Base-by-base conservation (phyloP, 805 yeast species). In the Candida pini region DNA sequence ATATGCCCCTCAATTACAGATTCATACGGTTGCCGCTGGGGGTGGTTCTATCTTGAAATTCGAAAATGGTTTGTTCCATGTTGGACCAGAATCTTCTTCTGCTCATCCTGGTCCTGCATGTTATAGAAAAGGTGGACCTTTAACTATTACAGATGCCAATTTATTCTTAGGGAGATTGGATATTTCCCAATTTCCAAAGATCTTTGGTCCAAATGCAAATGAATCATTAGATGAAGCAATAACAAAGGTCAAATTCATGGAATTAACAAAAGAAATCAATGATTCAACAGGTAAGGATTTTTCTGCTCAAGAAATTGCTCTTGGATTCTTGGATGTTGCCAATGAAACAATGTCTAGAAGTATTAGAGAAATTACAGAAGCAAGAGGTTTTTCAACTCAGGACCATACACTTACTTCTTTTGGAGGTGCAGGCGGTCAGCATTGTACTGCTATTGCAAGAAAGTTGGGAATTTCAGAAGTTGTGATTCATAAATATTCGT, bases 351-450 rank as follows among this genome's bases (percentile, higher is more conserved):
- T 68, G 73, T 69, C 72, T 10, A 64, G 64, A 40, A 70, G 73
- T 4, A 67, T 69, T 33, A 59, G 73, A 40, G 66, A 59, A 29
- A 47, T 69, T 34, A 68, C 74, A 1, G 74, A 68, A 41, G 60
- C 68, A 13, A 63, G 62, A 44, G 74, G 74, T 22, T 64, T 55
- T 38, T 64, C 58, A 39, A 63, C 63, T 13, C 43, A 64, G 31
- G 62, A 63, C 28, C 73, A 69, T 44, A 60, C 58, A 18, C 50
- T 69, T 36, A 71, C 69, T 5, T 61, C 70, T 3, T 69, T 69
- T 46, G 74, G 74, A 36, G 74, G 73, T 36, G 70, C 73, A 30
- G 74, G 73, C 40, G 71, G 71, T 20, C 74, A 69, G 47, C 66
- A 66, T 45, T 64, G 69, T 21, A 56, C 58, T n/a, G 57, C 68